Evolutionary conservation across 140 eudicot genomes (phyloP).

Genomic region (Erigeron philadelphicus): DNA sequence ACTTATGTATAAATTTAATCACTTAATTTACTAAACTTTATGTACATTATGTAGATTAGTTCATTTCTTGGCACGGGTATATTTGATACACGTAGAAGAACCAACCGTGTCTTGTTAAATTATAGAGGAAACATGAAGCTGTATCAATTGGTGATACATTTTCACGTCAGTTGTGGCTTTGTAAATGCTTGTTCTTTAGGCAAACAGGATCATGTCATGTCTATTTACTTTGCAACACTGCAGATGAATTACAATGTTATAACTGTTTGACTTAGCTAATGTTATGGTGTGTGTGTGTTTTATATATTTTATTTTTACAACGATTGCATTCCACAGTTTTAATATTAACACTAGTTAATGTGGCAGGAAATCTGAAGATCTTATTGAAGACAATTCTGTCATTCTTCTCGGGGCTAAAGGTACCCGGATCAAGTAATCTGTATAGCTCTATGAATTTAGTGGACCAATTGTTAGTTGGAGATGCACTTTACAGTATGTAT

Average conservation of each 20-base stretch:
- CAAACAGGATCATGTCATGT: conserved; percentile 8
- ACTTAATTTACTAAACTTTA: not conserved
- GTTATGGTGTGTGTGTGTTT: not conserved
- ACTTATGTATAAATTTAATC: not conserved
- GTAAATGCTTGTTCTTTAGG: conserved; percentile 10
- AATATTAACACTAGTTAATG: conserved; percentile 17
- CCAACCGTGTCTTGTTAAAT: not conserved
- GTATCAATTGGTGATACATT: conserved; percentile 18
- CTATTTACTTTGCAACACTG: not conserved
- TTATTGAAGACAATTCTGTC: conserved; percentile 31
- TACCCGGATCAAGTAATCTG: conserved; percentile 13
- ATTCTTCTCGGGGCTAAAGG: conserved; percentile 24
- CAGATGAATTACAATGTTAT: not conserved
- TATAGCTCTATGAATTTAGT: conserved; percentile 8
- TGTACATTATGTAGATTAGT: not conserved
- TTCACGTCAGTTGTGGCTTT: conserved; percentile 5
- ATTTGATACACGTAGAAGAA: conserved; percentile 16
- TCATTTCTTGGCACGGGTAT: not conserved
- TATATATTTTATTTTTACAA: not conserved
- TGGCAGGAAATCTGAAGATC: conserved; percentile 41
- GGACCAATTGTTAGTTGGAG: conserved; percentile 14
- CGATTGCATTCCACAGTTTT: not conserved
- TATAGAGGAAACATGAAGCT: conserved; percentile 10
- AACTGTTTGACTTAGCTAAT: conserved; percentile 9
- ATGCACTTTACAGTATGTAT: conserved; percentile 8